Base-by-base conservation (phyloP, 2,329 filamentous ascomycete species). In the Sordariomycetes sp. region DNA sequence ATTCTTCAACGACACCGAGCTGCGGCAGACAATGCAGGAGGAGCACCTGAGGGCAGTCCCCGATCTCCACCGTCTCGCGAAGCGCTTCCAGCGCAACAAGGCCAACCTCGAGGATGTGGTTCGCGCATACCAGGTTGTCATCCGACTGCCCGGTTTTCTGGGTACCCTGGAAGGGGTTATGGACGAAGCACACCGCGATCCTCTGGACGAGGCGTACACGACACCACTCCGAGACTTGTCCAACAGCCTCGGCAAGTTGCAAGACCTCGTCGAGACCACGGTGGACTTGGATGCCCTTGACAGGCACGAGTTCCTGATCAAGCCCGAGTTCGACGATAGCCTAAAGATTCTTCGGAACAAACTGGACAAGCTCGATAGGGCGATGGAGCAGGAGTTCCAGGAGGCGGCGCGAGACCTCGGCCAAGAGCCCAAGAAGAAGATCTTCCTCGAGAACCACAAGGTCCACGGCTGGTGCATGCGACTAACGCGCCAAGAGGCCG, bases 201-300 rank as follows among this genome's bases (percentile, higher is more conserved):
- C 91, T 0, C 79, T 99, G 0, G 92, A 97, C 62, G 81, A 81
- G 7, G 86, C 90, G 25, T 99, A 99, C 69, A 97, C 92, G 0
- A 81, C 82, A 28, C 95, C 95, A 69, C 76, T 99, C 46, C 83
- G 82, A 54, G 83, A 88, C 60, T 82, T 90, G 60, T 88, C 86
- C 6, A 85, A 90, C 66, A 89, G 86, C 66, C 79, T 99, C 55
- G 86, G 82, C 28, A 96, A 91, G 68, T 78, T 99, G 12, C 89
- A 93, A 67, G 94, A 99, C 69, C 97, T 99, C 90, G 94, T 99
- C 0, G 94, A 99, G 75, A 96, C 94, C 1, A 99, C 95, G 0
- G 92, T 99, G 16, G 94, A 99, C 67, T 82, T 99, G 0, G 90
- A 96, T 59, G 94, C 94, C 2, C 82, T 99, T 12, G 93, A 99